These are phyloP conservation scores for Candida vaughaniae DNA, from an alignment of 805 yeast species.

Conservation along the genomic window DNA sequence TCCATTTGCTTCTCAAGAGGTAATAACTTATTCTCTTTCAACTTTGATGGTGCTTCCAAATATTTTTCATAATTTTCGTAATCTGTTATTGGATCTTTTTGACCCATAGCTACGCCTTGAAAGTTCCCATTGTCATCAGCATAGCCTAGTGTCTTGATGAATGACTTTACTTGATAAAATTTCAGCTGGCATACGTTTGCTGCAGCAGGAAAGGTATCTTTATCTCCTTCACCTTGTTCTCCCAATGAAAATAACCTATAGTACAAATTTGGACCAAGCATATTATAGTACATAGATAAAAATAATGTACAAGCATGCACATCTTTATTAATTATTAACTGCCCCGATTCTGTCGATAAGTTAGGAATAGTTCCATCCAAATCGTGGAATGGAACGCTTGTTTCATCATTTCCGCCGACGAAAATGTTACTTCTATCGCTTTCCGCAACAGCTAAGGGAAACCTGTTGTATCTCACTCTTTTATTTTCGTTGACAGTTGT, in stretches of 20 bases:
- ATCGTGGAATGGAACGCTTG: constrained; percentile 54
- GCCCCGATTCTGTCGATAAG: constrained; percentile 70
- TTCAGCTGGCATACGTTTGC: constrained; percentile 32
- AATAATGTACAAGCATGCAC: constrained; percentile 58
- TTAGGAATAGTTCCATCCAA: constrained; percentile 68
- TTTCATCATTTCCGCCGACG: constrained; percentile 11
- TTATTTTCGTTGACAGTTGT: constrained; percentile 26
- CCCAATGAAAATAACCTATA: constrained; percentile 63
- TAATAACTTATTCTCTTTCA: constrained; percentile 8
- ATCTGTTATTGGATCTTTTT: constrained; percentile 27
- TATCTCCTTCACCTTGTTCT: constrained; percentile 39
- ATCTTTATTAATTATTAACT: constrained; percentile 55
- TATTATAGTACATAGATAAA: constrained; percentile 63
- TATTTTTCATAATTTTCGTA: constrained; percentile 15
- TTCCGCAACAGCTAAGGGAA: constrained; percentile 19
- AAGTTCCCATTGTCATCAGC: constrained; percentile 21
- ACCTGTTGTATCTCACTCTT: constrained; percentile 27
- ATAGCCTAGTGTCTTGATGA: constrained; percentile 33
- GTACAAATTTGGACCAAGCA: constrained; percentile 59
- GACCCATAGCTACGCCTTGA: constrained; percentile 39
- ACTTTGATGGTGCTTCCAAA: constrained; percentile 5
- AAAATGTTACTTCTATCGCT: constrained; percentile 10
- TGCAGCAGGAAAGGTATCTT: constrained; percentile 37
- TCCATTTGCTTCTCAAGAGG: constrained; percentile 26
- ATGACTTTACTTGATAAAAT: constrained; percentile 43